Percentiles rank a stretch among this genome's conserved stretches.
Conservation (phyloP, 495 filamentous ascomycete genomes). For the Aspergillus leporis region DNA sequence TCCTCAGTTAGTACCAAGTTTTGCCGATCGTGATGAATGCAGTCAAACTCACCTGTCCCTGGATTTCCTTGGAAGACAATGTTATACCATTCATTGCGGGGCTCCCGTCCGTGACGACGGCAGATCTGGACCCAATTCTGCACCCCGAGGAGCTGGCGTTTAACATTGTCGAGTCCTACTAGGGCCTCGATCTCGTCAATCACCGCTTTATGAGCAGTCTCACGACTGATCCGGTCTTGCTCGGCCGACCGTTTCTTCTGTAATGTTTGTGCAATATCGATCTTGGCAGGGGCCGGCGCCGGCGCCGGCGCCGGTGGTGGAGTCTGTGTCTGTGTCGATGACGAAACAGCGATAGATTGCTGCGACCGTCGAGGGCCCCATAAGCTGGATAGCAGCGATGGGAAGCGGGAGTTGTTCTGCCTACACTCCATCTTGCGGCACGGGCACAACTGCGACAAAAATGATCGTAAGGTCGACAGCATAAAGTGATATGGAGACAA, state of each 20-base stretch:
- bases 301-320: background rate
- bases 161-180: constrained; percentile 21
- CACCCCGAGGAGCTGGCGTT: constrained; percentile 19
- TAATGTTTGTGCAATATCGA: constrained; percentile 1
- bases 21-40: background rate
- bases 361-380: constrained; percentile 13
- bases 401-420: constrained; percentile 15
- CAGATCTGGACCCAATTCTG: constrained; percentile 26
- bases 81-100: constrained; percentile 23
- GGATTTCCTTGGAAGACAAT: constrained; percentile 22
- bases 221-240: constrained; percentile 8
- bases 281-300: constrained; percentile 1
- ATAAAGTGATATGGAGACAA: constrained; percentile 1
- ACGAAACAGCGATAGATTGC: constrained; percentile 2
- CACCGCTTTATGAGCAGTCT: constrained; percentile 11
- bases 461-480: constrained; percentile 4
- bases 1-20: background rate
- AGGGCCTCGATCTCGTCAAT: constrained; percentile 15
- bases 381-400: constrained; percentile 18
- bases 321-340: constrained; percentile 15
- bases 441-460: constrained; percentile 7
- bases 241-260: constrained; percentile 10
- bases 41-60: constrained; percentile 15
- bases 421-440: constrained; percentile 12
- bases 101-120: constrained; percentile 23